These are phyloP conservation scores for Nicotiana noctiflora DNA, from an alignment of 257 asterid genomes.

Conservation along the genomic window DNA sequence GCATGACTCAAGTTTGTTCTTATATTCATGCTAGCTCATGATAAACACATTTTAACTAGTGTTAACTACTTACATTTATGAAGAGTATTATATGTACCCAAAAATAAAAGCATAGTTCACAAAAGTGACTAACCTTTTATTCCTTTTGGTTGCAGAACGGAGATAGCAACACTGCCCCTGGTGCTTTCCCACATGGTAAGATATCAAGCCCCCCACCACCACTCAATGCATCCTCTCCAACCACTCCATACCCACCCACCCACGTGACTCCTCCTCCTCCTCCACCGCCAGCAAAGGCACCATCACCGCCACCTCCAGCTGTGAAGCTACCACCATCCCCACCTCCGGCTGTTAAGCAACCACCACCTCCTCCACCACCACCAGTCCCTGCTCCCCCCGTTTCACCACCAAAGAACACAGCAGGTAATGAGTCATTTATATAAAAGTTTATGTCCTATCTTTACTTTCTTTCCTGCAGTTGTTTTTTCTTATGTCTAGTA, in stretches of 20 bases:
- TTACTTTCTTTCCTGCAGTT: background rate
- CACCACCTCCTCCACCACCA: slow-evolving; percentile 27
- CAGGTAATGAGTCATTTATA: background rate
- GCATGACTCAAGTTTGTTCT: background rate
- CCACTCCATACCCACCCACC: background rate
- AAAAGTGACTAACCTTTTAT: background rate
- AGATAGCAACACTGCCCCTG: background rate
- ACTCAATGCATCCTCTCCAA: background rate
- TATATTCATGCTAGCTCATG: background rate
- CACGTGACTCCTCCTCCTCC: slow-evolving; percentile 22
- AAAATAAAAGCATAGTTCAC: too few species aligned
- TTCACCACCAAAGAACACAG: background rate
- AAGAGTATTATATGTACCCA: too few species aligned
- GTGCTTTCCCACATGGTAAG: background rate
- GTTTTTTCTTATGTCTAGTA: background rate
- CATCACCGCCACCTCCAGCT: slow-evolving; percentile 18
- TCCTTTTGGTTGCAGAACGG: background rate
- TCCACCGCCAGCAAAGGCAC: slow-evolving; percentile 2
- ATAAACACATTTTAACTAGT: background rate
- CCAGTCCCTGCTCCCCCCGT: background rate
- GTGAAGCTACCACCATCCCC: background rate
- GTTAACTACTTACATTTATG: background rate
- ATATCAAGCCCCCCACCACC: background rate
- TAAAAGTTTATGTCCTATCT: background rate
- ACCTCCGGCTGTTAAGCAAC: too few species aligned